phyloP scores from a whole-genome alignment of 2,329 filamentous ascomycete species.

The Dissoconium aciculare region DNA sequence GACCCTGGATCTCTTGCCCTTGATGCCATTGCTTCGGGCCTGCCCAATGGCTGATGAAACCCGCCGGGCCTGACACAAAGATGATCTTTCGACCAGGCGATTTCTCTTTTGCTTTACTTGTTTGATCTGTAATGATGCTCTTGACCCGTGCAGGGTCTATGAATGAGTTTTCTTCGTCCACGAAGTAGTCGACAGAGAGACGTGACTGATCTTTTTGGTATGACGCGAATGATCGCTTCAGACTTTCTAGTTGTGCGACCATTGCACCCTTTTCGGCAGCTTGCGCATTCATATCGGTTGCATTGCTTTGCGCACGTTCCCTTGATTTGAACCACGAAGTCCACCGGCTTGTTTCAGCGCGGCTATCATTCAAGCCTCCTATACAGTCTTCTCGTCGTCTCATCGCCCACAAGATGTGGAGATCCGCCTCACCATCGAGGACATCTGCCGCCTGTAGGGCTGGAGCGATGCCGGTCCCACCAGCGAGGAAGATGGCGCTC shows the following conservation, averaged over 20 bases:
- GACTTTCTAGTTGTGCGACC: conserved; percentile 44
- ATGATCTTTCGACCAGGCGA: conserved; percentile 43
- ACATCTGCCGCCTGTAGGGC: conserved; percentile 65
- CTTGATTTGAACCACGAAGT: conserved; percentile 6
- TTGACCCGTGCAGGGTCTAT: conserved; percentile 36
- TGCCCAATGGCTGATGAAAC: conserved; percentile 68
- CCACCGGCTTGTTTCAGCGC: conserved; percentile 11
- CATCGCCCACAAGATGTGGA: conserved; percentile 76
- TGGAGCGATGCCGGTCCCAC: conserved; percentile 82
- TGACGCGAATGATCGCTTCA: conserved; percentile 33
- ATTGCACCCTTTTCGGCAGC: conserved; percentile 33
- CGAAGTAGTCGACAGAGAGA: conserved; percentile 56
- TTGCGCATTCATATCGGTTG: not conserved
- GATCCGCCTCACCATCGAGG: conserved; percentile 31
- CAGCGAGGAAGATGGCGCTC: conserved; percentile 68
- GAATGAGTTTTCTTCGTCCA: conserved; percentile 62
- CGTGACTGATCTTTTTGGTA: conserved; percentile 17
- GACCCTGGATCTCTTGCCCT: conserved; percentile 60
- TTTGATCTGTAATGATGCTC: conserved; percentile 9
- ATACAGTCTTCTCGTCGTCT: conserved; percentile 49
- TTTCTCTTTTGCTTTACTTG: conserved; percentile 3
- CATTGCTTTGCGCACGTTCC: conserved; percentile 5
- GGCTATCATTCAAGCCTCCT: conserved; percentile 42
- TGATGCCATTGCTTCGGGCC: conserved; percentile 64
- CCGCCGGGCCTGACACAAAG: conserved; percentile 81